phyloP scores from a whole-genome alignment of 108 stramenopile species.

The Skeletonema potamos region DNA sequence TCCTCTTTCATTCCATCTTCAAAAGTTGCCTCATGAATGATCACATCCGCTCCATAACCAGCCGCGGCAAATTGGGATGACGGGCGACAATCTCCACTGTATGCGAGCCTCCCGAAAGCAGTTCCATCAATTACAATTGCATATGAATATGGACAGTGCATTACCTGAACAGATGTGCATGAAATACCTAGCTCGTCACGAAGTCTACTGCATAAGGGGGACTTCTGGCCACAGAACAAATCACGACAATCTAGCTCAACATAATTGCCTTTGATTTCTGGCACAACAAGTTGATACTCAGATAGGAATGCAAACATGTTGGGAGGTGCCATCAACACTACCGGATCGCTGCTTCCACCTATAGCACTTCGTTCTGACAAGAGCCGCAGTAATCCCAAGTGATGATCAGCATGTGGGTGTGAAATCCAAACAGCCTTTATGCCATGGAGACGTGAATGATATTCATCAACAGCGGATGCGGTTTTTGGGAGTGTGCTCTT shows the following conservation, averaged over 20 bases:
- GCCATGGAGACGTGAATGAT: slow-evolving; percentile 32
- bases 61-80: slow-evolving; percentile 65
- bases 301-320: slow-evolving; percentile 72
- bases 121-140: slow-evolving; percentile 80
- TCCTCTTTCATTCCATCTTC: slow-evolving; percentile 92
- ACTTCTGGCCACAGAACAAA: slow-evolving; percentile 36
- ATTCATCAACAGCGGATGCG: slow-evolving; percentile 27
- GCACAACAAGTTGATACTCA: slow-evolving; percentile 70
- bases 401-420: slow-evolving; percentile 98
- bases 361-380: slow-evolving; percentile 63
- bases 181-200: slow-evolving; percentile 58
- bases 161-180: slow-evolving; percentile 75
- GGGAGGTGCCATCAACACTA: slow-evolving; percentile 87
- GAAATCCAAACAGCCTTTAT: slow-evolving; percentile 95
- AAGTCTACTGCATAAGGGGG: slow-evolving; percentile 43
- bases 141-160: slow-evolving; percentile 87
- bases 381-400: slow-evolving; percentile 89
- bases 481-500: slow-evolving; percentile 17
- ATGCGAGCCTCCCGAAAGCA: slow-evolving; percentile 82
- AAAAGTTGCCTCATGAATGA: slow-evolving; percentile 99
- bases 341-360: slow-evolving; percentile 42
- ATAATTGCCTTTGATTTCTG: slow-evolving; percentile 59
- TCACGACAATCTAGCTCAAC: slow-evolving; percentile 72
- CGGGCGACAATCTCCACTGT: slow-evolving; percentile 97
- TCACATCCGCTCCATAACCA: slow-evolving; percentile 72